Percentiles rank a stretch among this genome's conserved stretches.
Conservation (phyloP, 1,139 yeast species). For the Magnusiomyces sp. region DNA sequence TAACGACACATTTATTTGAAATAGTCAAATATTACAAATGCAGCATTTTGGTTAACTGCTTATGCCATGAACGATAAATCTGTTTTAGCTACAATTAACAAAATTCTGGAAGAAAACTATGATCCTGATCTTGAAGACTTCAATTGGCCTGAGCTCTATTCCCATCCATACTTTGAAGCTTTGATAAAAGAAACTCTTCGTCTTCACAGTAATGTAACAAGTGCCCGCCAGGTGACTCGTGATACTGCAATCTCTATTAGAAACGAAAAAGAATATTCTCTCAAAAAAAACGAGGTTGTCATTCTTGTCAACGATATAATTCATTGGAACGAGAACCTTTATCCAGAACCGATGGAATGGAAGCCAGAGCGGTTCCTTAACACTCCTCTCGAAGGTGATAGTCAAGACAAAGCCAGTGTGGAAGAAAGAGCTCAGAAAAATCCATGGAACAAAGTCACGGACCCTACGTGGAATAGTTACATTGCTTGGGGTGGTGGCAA, state of each 20-base stretch:
- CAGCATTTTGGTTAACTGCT: conserved; percentile 17
- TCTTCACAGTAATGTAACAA: conserved; percentile 12
- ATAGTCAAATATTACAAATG: conserved; percentile 13
- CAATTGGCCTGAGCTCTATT: conserved; percentile 14
- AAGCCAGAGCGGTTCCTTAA: conserved; percentile 8
- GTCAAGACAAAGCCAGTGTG: background rate
- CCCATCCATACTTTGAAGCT: conserved; percentile 12
- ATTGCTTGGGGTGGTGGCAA: conserved; percentile 12
- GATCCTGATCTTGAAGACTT: conserved; percentile 11
- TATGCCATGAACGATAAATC: conserved; percentile 12
- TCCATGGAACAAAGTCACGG: conserved; percentile 1
- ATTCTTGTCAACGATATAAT: conserved; percentile 8
- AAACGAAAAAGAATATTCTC: conserved; percentile 1
- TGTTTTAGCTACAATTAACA: conserved; percentile 7
- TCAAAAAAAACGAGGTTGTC: conserved; percentile 10
- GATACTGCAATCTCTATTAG: conserved; percentile 9
- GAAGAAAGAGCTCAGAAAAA: too few relatives aligned
- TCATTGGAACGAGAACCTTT: conserved; percentile 10
- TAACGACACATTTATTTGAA: background rate
- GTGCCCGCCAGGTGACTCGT: conserved; percentile 8
- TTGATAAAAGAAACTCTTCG: conserved; percentile 16
- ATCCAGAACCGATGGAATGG: conserved; percentile 12
- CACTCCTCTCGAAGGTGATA: too few relatives aligned
- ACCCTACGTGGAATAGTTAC: conserved; percentile 7
- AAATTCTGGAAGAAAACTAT: conserved; percentile 11